These are phyloP conservation scores for Tritrichomonas musculus DNA, from an alignment of 208 protist species.

Conservation along the genomic window DNA sequence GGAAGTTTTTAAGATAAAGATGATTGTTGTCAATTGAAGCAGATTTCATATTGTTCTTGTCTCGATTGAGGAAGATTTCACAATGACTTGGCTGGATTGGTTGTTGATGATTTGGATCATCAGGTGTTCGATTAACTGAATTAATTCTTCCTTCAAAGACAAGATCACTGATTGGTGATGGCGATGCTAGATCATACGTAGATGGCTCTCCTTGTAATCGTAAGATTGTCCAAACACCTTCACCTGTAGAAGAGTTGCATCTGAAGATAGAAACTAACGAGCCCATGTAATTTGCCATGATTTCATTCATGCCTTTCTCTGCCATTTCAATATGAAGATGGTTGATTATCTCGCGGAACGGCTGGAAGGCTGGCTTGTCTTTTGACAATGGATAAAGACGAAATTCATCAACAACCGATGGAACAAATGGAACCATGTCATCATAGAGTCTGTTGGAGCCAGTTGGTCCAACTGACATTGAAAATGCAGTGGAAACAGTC, in stretches of 20 bases:
- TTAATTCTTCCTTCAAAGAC: neutral
- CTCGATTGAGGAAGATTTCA: neutral
- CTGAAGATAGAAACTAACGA: neutral
- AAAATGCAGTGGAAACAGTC: neutral
- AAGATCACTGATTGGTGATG: neutral
- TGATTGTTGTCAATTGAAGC: too few relatives aligned
- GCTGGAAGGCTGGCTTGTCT: neutral
- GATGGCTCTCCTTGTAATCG: neutral
- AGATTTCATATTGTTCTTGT: neutral
- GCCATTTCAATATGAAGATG: neutral
- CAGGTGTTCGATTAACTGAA: neutral
- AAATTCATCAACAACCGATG: neutral
- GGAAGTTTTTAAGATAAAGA: neutral
- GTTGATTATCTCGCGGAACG: neutral
- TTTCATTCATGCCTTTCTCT: neutral
- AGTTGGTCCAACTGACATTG: neutral
- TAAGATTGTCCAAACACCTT: neutral
- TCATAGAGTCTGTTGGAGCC: neutral
- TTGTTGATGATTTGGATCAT: neutral
- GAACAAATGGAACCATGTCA: neutral
- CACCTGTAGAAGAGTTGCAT: neutral
- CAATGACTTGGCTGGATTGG: neutral
- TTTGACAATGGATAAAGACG: neutral
- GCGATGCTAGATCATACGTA: neutral
- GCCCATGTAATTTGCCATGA: neutral